Evolutionary conservation across 129 eudicot species (phyloP), one percentile per base, ranked within the genome.

Genomic region (Flaveria trinervia): DNA sequence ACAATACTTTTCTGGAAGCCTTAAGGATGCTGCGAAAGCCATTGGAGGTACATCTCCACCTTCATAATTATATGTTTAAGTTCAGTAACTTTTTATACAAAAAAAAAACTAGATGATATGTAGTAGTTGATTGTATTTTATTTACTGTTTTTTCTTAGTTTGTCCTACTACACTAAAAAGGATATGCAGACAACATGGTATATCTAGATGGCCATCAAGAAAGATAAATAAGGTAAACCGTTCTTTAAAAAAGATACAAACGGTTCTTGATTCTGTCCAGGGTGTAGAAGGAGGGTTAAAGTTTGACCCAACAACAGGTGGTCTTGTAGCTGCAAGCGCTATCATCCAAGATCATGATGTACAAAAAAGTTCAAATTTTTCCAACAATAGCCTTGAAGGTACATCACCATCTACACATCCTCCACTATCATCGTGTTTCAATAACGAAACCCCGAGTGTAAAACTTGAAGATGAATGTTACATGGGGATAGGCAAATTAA

Each of bases 121-220:
- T 14, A 61, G 41, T 13, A 13, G 43, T 61, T 26, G 43, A 13
- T 61, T 4, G 26, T 13, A 36, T 36, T 26, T 59, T 59, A 14
- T 61, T 26, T 61, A 25, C 70, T 28, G 28, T 82, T 5, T 50
- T 59, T 78, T 84, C 86, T 82, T 60, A 91, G 99, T 94, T 74
- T 94, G 97, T 82, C 99, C 99, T n/a, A 94, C 99, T 66, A 94
- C 99, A 7, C 82, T 94, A 28, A 94, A 94, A 83, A 86, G 97
- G 88, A 91, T 94, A 73, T 94, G 99, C 81, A 82, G 99, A 80
- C 90, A 84, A 65, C 92, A 94, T 70, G 99, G 99, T 54, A 94
- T 94, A 84, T 84, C 90, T 7, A 83, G 98, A 83, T 94, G 98
- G 98, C 98, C 98, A 62, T 94, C 97, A 22, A 92, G 98, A 36